Evolutionary conservation across 164 flowering plant species (phyloP).

Genomic region (Protea cynaroides): DNA sequence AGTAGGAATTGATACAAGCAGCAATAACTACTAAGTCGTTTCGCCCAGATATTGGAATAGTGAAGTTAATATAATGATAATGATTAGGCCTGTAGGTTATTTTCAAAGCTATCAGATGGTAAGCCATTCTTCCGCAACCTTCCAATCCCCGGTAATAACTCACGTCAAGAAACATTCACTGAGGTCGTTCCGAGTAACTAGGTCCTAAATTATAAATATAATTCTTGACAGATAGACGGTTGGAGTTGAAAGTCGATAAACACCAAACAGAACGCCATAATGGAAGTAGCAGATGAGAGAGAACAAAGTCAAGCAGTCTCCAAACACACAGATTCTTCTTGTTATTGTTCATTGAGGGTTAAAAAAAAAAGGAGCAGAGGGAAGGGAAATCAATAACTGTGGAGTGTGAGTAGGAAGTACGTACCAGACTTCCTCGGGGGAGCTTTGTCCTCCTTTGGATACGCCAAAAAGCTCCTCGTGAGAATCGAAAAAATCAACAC

Average conservation of each 20-base stretch:
- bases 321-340: not conserved
- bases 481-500: conserved; percentile 32
- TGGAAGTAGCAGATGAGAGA: not conserved
- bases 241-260: not conserved
- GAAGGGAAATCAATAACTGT: conserved; percentile 5
- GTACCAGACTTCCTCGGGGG: conserved; percentile 23
- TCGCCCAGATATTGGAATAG: too few relatives aligned
- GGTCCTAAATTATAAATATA: not conserved
- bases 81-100: too few relatives aligned
- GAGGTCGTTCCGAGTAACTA: not conserved
- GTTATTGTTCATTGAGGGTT: not conserved
- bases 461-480: conserved; percentile 38
- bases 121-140: too few relatives aligned
- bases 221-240: not conserved
- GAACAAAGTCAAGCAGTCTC: not conserved
- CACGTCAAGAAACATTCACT: too few relatives aligned
- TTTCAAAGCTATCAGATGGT: too few relatives aligned
- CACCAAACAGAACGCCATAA: not conserved
- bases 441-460: conserved; percentile 16
- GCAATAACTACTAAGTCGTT: too few relatives aligned
- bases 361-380: not conserved
- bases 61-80: too few relatives aligned
- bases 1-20: too few relatives aligned
- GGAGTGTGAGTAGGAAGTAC: not conserved
- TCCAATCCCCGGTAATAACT: too few relatives aligned